Evolutionary conservation across 441 rosid species (phyloP).

Genomic region (Gossypium schwendimanii): DNA sequence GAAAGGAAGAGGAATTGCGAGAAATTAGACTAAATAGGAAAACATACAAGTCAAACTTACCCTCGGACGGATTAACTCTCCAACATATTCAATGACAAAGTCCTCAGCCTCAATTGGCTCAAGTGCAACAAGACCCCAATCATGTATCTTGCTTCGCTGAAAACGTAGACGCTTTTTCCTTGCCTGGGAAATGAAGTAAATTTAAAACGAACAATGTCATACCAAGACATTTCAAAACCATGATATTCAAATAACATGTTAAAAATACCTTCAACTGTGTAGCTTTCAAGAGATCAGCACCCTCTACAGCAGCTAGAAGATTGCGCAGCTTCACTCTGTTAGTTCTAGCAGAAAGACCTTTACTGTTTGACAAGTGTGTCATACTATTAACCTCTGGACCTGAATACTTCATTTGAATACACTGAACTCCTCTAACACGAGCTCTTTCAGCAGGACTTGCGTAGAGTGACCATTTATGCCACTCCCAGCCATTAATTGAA

Average conservation of each 20-base stretch:
- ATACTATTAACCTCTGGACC: slow-evolving; percentile 40
- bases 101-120: slow-evolving; percentile 99
- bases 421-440: slow-evolving; percentile 55
- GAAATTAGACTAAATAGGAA: neutral
- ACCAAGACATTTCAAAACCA: slow-evolving; percentile 1
- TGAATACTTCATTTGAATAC: slow-evolving; percentile 34
- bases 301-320: slow-evolving; percentile 98
- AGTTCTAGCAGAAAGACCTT: slow-evolving; percentile 92
- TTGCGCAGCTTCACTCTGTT: slow-evolving; percentile 91
- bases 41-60: slow-evolving; percentile 41
- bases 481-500: slow-evolving; percentile 88
- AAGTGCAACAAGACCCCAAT: slow-evolving; percentile 95
- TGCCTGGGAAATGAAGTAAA: slow-evolving; percentile 40
- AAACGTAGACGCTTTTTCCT: slow-evolving; percentile 87
- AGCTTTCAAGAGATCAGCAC: slow-evolving; percentile 87
- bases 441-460: slow-evolving; percentile 86
- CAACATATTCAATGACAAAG: slow-evolving; percentile 97
- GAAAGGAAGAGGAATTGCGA: slow-evolving; percentile 13
- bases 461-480: slow-evolving; percentile 83
- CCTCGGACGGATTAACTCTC: slow-evolving; percentile 86
- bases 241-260: slow-evolving; percentile 14
- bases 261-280: slow-evolving; percentile 78
- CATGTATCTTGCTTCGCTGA: slow-evolving; percentile 95
- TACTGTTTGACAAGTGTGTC: slow-evolving; percentile 41
- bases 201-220: neutral